Evolutionary conservation across 2,329 filamentous ascomycete species (phyloP), one percentile per base, ranked within the genome.

Genomic region (Claviceps sp.): DNA sequence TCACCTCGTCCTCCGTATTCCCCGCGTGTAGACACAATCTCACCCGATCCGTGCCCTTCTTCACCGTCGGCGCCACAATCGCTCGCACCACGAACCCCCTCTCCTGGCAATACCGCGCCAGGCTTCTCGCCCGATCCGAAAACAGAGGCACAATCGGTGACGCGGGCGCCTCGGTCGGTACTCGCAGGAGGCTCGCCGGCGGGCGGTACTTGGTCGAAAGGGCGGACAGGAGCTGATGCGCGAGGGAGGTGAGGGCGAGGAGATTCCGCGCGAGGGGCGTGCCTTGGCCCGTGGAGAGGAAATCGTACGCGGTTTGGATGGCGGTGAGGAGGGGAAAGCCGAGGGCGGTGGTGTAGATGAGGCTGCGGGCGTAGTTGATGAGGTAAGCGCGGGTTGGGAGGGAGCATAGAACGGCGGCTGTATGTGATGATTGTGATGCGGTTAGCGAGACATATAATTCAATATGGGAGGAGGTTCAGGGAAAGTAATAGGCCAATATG

Each of bases 331-430:
- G 72, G 0, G 82, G 77, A 42, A 79, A 79, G 0, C 79, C 75
- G 67, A 86, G 74, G 34, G 83, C 82, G 0, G 84, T 88, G 0
- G 84, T 87, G 63, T 87, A 89, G 51, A 89, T 87, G 43, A 89
- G 67, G 1, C 77, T 81, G n/a, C 84, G 77, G 0, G 85, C 84
- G 60, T 89, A 89, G 61, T 89, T 89, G 64, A 88, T 76, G 49
- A 89, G 70, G 56, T 87, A 88, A 1, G 77, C 67, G 24, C 82
- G 71, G 0, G 80, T 77, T 1, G 75, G 66, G 0, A 73, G 63
- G 1, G 79, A 79, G 61, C 82, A 86, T 0, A 89, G 70, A 1
- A 88, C 68, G 20, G 82, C 82, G 22, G 64, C 63, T 63, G 8
- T 30, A 2, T 24, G 11, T 6, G 8, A n/a, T n/a, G n/a, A n/a